Base-by-base conservation (phyloP, 192 early-diverging fungal species). In the Rhizophagus clarus region DNA sequence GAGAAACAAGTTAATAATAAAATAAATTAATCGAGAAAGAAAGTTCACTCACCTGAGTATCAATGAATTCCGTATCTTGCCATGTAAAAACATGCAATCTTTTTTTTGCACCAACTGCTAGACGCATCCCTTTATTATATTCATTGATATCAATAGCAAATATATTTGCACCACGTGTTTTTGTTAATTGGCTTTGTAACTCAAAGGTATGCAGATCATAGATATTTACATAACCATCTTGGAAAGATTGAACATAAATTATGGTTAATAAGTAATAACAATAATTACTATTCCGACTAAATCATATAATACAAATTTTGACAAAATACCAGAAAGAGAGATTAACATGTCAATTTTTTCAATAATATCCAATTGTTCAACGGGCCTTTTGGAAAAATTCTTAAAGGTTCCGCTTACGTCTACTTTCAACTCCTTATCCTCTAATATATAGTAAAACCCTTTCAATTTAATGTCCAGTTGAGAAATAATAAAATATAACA, bases 171-270 rank as follows among this genome's bases (percentile, higher is more conserved):
- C 96, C 95, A 77, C 88, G 90, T 22, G 94, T 92, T 73, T 91
- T 93, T 4, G 77, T 79, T 6, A 97, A 85, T n/a, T 90, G 89
- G 67, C 89, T 92, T 60, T 89, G 84, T 28, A 89, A 83, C 68
- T 90, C 88, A 73, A 95, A 91, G 4, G 94, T 90, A 71, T 88
- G 85, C 74, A 96, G 76, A 85, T 96, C 92, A 83, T 94, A 91
- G 14, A 96, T 86, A 45, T 87, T 91, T 37, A 96, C 91, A 68
- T 87, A 77, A 4, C 89, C 90, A 82, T 95, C 96, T 94, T 83
- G 2, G 31, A 34, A 28, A 8, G 9, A 47, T 61, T 49, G 49
- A 63, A 76, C 56, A 14, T 60, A n/a, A 61, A 5, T 3, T 7
- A 7, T 60, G 12, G 24, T 31, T 7, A 49, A 3, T 79, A n/a